phyloP scores from a whole-genome alignment of 768 basidiomycete species.

The Lanmaoa pseudosensibilis region DNA sequence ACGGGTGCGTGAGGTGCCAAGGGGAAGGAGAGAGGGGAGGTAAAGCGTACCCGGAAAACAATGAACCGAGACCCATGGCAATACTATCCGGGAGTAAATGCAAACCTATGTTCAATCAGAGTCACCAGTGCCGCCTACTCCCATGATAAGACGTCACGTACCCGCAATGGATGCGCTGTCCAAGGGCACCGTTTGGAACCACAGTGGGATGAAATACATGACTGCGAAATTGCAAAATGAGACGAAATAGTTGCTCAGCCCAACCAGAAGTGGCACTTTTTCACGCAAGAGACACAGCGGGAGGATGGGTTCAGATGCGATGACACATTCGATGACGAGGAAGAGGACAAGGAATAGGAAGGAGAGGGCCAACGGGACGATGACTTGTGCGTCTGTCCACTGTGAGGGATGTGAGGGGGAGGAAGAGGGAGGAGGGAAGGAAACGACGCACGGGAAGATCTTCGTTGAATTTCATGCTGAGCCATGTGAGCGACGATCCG shows the following conservation, averaged over 20 bases:
- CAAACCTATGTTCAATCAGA: slow-evolving; percentile 29
- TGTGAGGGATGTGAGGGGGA: slow-evolving; percentile 22
- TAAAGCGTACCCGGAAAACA: slow-evolving; percentile 45
- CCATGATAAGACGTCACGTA: slow-evolving; percentile 16
- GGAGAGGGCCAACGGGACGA: slow-evolving; percentile 46
- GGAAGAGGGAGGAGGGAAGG: neutral
- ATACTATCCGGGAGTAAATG: slow-evolving; percentile 53
- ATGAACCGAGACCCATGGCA: slow-evolving; percentile 48
- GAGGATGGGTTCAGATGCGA: slow-evolving; percentile 70
- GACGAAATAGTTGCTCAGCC: slow-evolving; percentile 69
- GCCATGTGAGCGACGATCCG: slow-evolving; percentile 63
- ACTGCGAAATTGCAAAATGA: slow-evolving; percentile 73
- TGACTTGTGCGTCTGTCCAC: slow-evolving; percentile 58
- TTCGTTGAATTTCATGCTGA: slow-evolving; percentile 71
- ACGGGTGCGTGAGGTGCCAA: neutral
- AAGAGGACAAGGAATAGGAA: slow-evolving; percentile 51
- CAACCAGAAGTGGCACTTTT: slow-evolving; percentile 69
- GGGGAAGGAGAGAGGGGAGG: too few relatives aligned
- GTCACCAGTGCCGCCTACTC: too few relatives aligned
- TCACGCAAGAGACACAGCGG: slow-evolving; percentile 63
- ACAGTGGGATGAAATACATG: slow-evolving; percentile 76
- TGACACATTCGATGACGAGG: slow-evolving; percentile 55
- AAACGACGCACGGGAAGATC: slow-evolving; percentile 49
- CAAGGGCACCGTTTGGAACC: slow-evolving; percentile 77
- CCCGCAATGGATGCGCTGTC: slow-evolving; percentile 68